A percentile compares a stretch with the other conserved stretches of the same genome.
phyloP scores from a whole-genome alignment of 805 yeast species.

The Lipomyces spencermartinsiae region DNA sequence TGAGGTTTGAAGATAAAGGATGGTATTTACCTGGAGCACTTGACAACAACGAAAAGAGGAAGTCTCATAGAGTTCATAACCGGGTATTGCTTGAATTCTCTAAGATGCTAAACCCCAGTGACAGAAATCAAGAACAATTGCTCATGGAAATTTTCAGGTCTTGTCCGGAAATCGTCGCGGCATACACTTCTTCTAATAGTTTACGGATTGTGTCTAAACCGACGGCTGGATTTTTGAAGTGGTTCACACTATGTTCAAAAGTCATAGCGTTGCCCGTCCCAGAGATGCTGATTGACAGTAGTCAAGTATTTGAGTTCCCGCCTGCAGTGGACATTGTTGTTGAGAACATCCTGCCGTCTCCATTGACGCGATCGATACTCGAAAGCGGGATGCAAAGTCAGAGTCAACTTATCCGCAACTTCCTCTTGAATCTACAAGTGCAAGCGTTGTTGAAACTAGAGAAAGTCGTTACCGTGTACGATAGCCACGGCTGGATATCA shows the following conservation, averaged over 20 bases:
- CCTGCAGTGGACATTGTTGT: constrained; percentile 52
- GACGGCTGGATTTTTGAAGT: constrained; percentile 83
- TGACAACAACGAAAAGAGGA: constrained; percentile 33
- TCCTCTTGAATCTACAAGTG: constrained; percentile 65
- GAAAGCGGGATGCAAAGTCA: constrained; percentile 60
- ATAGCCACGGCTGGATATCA: constrained; percentile 52
- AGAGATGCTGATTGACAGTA: constrained; percentile 13
- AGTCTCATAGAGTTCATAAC: constrained; percentile 67
- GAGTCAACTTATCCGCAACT: constrained; percentile 61
- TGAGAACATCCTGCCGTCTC: constrained; percentile 69
- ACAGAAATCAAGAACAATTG: constrained; percentile 64
- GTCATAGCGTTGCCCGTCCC: constrained; percentile 68
- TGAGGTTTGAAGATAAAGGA: constrained; percentile 44
- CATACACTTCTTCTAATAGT: constrained; percentile 52
- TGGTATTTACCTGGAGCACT: constrained; percentile 42
- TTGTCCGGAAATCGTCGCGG: constrained; percentile 75
- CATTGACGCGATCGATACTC: constrained; percentile 63
- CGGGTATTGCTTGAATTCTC: constrained; percentile 68
- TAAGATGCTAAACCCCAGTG: constrained; percentile 76
- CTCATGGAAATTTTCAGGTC: constrained; percentile 56
- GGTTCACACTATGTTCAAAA: constrained; percentile 64
- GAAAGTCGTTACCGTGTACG: constrained; percentile 49
- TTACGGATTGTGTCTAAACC: constrained; percentile 74
- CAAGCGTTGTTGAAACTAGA: constrained; percentile 62
- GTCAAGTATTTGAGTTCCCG: not conserved